Percentiles rank a stretch among this genome's conserved stretches.
Conservation (phyloP, 352 stramenopile genomes). For the Globisporangium megalacanthum region DNA sequence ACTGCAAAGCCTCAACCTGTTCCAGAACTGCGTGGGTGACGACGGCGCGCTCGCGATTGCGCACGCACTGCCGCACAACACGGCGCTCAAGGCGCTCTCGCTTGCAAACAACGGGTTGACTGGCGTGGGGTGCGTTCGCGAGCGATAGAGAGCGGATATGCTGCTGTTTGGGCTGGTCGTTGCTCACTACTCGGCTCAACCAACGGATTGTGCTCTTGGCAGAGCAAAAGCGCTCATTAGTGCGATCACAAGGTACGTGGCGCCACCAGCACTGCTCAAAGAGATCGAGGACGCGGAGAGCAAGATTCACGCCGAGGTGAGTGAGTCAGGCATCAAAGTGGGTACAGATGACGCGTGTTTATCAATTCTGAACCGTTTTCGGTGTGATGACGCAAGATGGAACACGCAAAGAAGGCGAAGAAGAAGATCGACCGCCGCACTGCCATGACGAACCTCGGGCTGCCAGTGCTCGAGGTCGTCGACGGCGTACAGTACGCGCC, state of each 20-base stretch:
- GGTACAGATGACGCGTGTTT: not conserved
- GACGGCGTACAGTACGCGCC: slow-evolving; percentile 49
- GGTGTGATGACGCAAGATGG: slow-evolving; percentile 25
- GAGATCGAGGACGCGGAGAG: slow-evolving; percentile 57
- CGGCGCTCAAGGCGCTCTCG: slow-evolving; percentile 54
- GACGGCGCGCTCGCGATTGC: slow-evolving; percentile 46
- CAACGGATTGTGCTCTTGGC: not conserved
- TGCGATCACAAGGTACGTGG: slow-evolving; percentile 45
- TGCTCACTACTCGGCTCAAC: slow-evolving; percentile 1
- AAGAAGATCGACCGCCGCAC: slow-evolving; percentile 67
- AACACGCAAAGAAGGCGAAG: slow-evolving; percentile 76
- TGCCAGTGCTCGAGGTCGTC: slow-evolving; percentile 50
- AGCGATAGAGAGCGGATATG: not conserved
- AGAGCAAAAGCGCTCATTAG: slow-evolving; percentile 33
- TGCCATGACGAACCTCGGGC: slow-evolving; percentile 43
- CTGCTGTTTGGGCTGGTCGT: not conserved
- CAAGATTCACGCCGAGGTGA: slow-evolving; percentile 60
- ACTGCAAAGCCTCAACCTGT: slow-evolving; percentile 63
- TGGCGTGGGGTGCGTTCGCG: slow-evolving; percentile 19
- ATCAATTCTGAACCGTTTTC: not conserved
- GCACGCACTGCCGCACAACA: slow-evolving; percentile 50
- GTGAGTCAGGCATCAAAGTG: not conserved
- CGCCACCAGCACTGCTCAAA: slow-evolving; percentile 42
- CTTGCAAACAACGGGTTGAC: slow-evolving; percentile 57
- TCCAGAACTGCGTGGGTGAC: slow-evolving; percentile 57